Base-by-base conservation (phyloP, 495 filamentous ascomycete species). In the Xylaria castorea region DNA sequence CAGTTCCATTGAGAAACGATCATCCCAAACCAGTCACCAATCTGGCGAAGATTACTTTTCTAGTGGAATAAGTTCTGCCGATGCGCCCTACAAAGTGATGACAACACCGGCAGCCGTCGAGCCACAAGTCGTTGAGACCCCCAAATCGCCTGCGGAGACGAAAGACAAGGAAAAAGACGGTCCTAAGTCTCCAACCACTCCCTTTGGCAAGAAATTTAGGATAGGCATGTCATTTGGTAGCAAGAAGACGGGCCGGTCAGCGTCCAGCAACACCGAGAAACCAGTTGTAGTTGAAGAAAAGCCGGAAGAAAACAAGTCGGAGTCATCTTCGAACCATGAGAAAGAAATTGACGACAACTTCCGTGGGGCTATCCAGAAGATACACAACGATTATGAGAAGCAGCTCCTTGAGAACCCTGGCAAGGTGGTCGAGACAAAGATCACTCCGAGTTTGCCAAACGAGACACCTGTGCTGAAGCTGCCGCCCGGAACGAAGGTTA, bases 381-480 rank as follows among this genome's bases (percentile, higher is more conserved):
- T 97, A 20, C 89, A 88, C 63, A 86, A 91, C 71, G 91, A 91
- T 20, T 98, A 98, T 79, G 85, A 88, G 20, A 92, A 93, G 76
- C 88, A 89, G 69, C 73, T 91, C 6, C 77, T 87, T 61, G 85
- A 89, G n/a, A 82, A 85, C 67, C 85, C 88, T 9, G 83, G 85
- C 50, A 82, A 81, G 69, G 76, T 83, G 0, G 77, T 95, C 71
- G 86, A 87, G 65, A 89, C 92, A 11, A 86, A 85, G 6, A 90
- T 99, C 75, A 86, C 87, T 0, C 96, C 97, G 0, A 95, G 92
- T 76, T 80, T 92, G 7, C 90, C 92, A 2, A 92, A 86, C 72
- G 96, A 99, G 75, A 97, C 96, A 1, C 96, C 96, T 0, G 89
- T 92, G 32, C 80, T 99, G 27, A 90, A 93, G 71, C 91, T 92